Conservation (phyloP, 805 yeast species). For the Martiniozyma abietophila region DNA sequence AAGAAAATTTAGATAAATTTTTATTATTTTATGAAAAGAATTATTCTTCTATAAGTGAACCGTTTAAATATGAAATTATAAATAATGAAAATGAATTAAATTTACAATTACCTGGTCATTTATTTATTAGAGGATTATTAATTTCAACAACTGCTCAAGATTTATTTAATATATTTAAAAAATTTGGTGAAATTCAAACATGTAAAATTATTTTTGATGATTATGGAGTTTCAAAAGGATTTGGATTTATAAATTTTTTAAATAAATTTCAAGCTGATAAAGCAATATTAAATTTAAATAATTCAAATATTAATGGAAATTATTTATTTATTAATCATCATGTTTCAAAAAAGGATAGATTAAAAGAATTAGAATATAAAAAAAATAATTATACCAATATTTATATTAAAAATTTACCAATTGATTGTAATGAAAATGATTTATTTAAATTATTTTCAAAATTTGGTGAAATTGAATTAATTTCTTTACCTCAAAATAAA, state of each 20-base stretch:
- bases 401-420: slow-evolving; percentile 44
- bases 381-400: slow-evolving; percentile 43
- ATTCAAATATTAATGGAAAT: slow-evolving; percentile 21
- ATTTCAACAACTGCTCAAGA: slow-evolving; percentile 30
- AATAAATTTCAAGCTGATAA: slow-evolving; percentile 48
- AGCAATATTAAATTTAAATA: slow-evolving; percentile 41
- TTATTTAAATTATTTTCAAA: slow-evolving; percentile 34
- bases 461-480: slow-evolving; percentile 40
- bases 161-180: slow-evolving; percentile 28
- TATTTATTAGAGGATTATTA: slow-evolving; percentile 44
- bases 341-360: slow-evolving; percentile 54
- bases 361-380: slow-evolving; percentile 35
- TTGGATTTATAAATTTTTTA: slow-evolving; percentile 62
- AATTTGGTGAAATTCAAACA: slow-evolving; percentile 34
- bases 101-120: slow-evolving; percentile 38
- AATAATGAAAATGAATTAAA: slow-evolving; percentile 14
- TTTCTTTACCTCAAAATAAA: slow-evolving; percentile 41
- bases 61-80: slow-evolving; percentile 13
- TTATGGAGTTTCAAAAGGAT: slow-evolving; percentile 37
- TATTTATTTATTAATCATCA: slow-evolving; percentile 51
- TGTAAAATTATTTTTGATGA: slow-evolving; percentile 41
- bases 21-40: slow-evolving; percentile 8
- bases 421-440: slow-evolving; percentile 27
- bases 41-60: not conserved
- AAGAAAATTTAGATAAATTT: slow-evolving; percentile 13